Percentiles rank a stretch among this genome's conserved stretches.
These are phyloP conservation scores for Camptophora hylomeconis DNA, from an alignment of 2,329 filamentous ascomycete genomes.

Conservation along the genomic window DNA sequence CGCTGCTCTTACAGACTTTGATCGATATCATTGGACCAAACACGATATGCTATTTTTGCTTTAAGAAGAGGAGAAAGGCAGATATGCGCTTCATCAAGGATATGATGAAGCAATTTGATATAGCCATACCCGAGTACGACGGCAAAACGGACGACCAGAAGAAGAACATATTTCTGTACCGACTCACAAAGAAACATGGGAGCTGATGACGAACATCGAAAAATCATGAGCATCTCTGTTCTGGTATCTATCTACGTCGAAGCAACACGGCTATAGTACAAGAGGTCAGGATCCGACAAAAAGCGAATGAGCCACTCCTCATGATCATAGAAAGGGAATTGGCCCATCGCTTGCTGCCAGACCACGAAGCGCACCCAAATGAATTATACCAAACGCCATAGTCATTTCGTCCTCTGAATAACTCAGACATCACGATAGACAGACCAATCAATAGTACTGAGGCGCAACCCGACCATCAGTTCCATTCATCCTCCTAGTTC, in stretches of 20 bases:
- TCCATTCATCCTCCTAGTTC: conserved; percentile 59
- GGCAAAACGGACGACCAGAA: conserved; percentile 38
- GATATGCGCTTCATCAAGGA: conserved; percentile 63
- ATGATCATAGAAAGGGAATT: background rate
- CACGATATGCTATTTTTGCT: conserved; percentile 74
- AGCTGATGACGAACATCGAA: background rate
- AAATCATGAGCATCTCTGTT: background rate
- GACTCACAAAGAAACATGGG: conserved; percentile 5
- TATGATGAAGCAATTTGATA: conserved; percentile 52
- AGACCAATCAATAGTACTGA: conserved; percentile 4
- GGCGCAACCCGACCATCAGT: conserved; percentile 49
- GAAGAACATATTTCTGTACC: conserved; percentile 47
- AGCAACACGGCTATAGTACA: background rate
- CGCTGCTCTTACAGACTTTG: conserved; percentile 68
- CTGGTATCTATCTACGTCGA: too few relatives aligned
- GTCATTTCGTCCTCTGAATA: too few relatives aligned
- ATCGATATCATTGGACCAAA: conserved; percentile 53
- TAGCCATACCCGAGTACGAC: conserved; percentile 50
- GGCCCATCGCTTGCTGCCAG: background rate
- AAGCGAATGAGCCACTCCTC: background rate
- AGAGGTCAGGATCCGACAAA: background rate
- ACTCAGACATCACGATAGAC: too few relatives aligned
- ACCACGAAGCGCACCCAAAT: too few relatives aligned
- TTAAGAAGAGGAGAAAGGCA: conserved; percentile 79
- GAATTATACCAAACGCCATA: too few relatives aligned